phyloP scores from a whole-genome alignment of 208 protist species.

The Acanthamoeba healyi region DNA sequence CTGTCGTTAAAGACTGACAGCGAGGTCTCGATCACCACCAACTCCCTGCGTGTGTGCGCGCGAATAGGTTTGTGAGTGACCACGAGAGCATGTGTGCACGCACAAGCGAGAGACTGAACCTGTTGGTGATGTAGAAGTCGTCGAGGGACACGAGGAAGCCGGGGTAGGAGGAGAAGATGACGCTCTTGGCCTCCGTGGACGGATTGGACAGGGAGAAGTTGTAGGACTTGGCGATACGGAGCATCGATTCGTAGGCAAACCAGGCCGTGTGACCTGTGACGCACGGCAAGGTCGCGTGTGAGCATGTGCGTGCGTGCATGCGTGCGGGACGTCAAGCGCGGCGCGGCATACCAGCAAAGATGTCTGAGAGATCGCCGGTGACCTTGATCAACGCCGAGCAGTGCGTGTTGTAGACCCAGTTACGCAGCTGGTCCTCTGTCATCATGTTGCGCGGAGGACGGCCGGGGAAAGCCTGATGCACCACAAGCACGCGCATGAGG shows the following conservation, averaged over 20 bases:
- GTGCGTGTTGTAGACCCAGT: slow-evolving; percentile 45
- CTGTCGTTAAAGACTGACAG: slow-evolving; percentile 45
- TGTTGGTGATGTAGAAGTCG: slow-evolving; percentile 34
- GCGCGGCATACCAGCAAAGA: neutral
- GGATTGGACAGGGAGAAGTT: neutral
- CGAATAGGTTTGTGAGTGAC: too few relatives aligned
- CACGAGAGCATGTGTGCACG: too few relatives aligned
- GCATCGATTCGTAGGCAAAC: slow-evolving; percentile 17
- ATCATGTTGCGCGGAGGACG: neutral
- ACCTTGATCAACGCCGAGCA: slow-evolving; percentile 52
- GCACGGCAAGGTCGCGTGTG: too few relatives aligned
- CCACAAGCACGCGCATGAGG: neutral
- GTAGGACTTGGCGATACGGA: slow-evolving; percentile 36
- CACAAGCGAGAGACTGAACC: too few relatives aligned
- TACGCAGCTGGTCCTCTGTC: neutral
- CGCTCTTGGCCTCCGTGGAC: neutral
- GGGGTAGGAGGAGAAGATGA: slow-evolving; percentile 11
- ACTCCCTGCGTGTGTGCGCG: too few relatives aligned
- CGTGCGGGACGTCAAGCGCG: neutral
- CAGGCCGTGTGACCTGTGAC: slow-evolving; percentile 12
- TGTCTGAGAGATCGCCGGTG: slow-evolving; percentile 32
- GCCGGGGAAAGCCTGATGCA: neutral
- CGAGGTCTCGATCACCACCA: slow-evolving; percentile 43
- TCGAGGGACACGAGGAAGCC: slow-evolving; percentile 26
- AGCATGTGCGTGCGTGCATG: too few relatives aligned